Evolutionary conservation across 164 flowering plant genomes (phyloP).

Genomic region (grape (Vitis vinifera)): ASM3070453v1 NC_081818.1:26734001-26734500

Average conservation of each 20-base stretch:
- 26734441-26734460: neutral
- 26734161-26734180: too few relatives aligned
- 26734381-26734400: neutral
- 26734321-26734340: neutral
- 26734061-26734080: too few relatives aligned
- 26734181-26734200: neutral
- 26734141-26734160: too few relatives aligned
- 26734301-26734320: neutral
- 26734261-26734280: slow-evolving; percentile 3
- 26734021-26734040: too few relatives aligned
- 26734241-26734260: neutral
- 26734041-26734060: too few relatives aligned
- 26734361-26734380: neutral
- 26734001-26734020: too few relatives aligned
- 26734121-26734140: too few relatives aligned
- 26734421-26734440: neutral
- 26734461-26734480: neutral
- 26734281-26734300: neutral
- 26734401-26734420: neutral
- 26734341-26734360: neutral
- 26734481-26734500: neutral
- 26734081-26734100: too few relatives aligned
- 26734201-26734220: neutral
- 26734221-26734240: neutral
- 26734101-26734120: too few relatives aligned